phyloP scores from a whole-genome alignment of 2,329 filamentous ascomycete species.

The Aspergillus proliferans region DNA sequence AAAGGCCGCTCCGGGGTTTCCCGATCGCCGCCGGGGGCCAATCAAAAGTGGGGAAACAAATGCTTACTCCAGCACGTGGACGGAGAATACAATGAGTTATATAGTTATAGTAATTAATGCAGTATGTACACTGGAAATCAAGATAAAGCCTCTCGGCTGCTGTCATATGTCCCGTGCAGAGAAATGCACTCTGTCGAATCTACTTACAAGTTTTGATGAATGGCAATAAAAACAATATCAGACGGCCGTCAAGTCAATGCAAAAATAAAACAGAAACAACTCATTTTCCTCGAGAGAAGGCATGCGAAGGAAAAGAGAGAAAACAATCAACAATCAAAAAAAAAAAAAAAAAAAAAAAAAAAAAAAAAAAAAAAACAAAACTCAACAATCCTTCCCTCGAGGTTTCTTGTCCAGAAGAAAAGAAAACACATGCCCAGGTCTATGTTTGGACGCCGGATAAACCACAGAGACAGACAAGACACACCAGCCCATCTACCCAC shows the following conservation, averaged over 20 bases:
- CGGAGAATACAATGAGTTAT: neutral
- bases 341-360: neutral
- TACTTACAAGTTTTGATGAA: neutral
- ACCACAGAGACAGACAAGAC: slow-evolving; percentile 14
- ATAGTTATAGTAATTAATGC: too few species aligned
- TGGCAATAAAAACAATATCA: neutral
- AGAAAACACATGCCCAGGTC: slow-evolving; percentile 33
- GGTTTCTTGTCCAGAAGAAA: neutral
- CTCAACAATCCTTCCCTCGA: neutral
- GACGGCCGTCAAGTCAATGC: neutral
- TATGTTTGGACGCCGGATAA: slow-evolving; percentile 38
- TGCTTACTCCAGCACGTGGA: neutral
- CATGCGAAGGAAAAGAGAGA: slow-evolving; percentile 7
- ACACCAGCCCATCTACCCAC: slow-evolving; percentile 30
- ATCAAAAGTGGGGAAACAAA: too few species aligned
- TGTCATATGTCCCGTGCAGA: neutral
- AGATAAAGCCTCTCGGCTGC: neutral
- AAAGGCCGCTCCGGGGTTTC: neutral
- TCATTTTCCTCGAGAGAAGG: slow-evolving; percentile 1
- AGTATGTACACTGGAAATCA: too few species aligned
- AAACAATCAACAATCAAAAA: neutral
- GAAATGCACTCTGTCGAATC: neutral
- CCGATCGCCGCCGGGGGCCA: neutral
- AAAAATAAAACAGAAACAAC: neutral
- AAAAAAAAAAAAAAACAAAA: slow-evolving; percentile 2